Base-by-base conservation (phyloP, 345 rosid species). In the Syzygium aromaticum region DNA sequence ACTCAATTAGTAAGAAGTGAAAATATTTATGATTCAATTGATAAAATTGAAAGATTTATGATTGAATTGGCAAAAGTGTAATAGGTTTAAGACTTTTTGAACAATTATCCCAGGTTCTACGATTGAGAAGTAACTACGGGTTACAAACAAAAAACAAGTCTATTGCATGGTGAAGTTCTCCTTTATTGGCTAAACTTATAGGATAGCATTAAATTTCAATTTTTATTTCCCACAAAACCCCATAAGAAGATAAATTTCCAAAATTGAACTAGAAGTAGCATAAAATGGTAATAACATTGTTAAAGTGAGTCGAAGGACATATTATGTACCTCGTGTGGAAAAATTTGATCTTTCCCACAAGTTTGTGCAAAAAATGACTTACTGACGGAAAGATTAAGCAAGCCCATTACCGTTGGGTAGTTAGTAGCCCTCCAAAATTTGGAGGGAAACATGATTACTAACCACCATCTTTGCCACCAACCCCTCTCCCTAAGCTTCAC, bases 371-470 rank as follows among this genome's bases (percentile, higher is more conserved):
- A 73, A 33, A 11, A 73, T 73, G 80, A 73, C 19, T 4, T 19
- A 17, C 49, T 1, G 49, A 73, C 38, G 49, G 80, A 73, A 67
- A 73, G 25, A 33, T 73, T 19, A 73, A 73, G 77, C 77, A 64
- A 30, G 40, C 38, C 22, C 77, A 64, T 64, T 64, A 9, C 49
- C 80, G 80, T 73, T 73, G 80, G 80, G 80, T 73, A 38, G 80
- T 73, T 73, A 73, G 80, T 73, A 73, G 46, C 80, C 52, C 84
- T 33, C 86, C 61, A 82, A 88, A 86, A 90, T 87, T 56, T 89
- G 89, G 91, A 85, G 90, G 87, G 90, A 86, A 89, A 91, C 91
- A 93, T 91, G 90, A 92, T 87, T 89, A 92, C 91, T 92, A 88
- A 54, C 93, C 94, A 89, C 85, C 93, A 90, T 87, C 92, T 91